Conservation (phyloP, 2,329 filamentous ascomycete species). For the Amauroascus verrucosus region DNA sequence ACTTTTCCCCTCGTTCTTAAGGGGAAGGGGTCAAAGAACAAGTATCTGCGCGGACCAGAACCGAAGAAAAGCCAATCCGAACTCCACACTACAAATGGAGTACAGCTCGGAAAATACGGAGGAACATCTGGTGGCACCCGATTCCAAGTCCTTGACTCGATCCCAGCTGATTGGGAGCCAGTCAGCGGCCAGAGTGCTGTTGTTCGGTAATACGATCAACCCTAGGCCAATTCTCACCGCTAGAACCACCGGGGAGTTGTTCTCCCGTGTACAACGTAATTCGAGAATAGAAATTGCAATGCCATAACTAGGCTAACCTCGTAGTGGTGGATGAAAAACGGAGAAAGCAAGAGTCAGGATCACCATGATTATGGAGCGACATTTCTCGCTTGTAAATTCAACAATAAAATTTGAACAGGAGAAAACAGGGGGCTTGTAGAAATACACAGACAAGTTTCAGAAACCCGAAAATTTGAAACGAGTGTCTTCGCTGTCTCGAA, state of each 20-base stretch:
- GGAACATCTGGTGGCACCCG: neutral
- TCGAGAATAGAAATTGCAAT: neutral
- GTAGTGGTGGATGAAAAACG: neutral
- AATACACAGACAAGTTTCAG: too few relatives aligned
- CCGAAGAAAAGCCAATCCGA: neutral
- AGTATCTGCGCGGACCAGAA: neutral
- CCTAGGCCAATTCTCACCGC: slow-evolving; percentile 2
- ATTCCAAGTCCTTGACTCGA: neutral
- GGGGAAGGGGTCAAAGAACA: neutral
- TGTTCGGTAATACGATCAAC: neutral
- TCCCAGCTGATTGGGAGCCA: slow-evolving; percentile 4
- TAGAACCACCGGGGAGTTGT: neutral
- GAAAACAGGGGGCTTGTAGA: too few relatives aligned
- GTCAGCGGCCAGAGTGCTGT: neutral
- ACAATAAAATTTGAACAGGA: neutral
- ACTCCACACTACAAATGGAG: neutral
- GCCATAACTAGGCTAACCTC: neutral
- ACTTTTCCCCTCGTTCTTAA: neutral
- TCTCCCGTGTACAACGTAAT: neutral
- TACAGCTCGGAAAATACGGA: neutral
- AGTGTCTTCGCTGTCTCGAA: too few relatives aligned
- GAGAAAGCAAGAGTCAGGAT: neutral
- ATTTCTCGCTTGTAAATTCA: neutral
- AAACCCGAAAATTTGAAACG: too few relatives aligned
- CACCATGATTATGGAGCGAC: neutral